phyloP scores from a whole-genome alignment of 164 flowering plant genomes.

The Tetrastigma voinierianum region DNA sequence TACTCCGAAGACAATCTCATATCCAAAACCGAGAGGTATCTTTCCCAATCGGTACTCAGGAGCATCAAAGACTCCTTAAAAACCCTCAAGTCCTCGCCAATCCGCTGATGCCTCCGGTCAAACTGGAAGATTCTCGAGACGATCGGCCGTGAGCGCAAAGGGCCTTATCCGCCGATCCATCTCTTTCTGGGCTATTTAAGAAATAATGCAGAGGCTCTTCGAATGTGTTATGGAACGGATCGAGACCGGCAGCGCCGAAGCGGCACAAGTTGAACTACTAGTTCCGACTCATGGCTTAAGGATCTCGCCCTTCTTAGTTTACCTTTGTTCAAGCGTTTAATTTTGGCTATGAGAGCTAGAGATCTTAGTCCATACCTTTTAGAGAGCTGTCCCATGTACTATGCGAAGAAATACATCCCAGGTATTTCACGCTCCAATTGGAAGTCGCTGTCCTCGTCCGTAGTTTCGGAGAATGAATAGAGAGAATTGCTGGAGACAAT shows the following conservation, averaged over 20 bases:
- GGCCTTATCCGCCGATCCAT: constrained; percentile 58
- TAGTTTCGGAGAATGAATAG: constrained; percentile 61
- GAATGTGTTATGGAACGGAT: constrained; percentile 46
- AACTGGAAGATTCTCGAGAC: constrained; percentile 47
- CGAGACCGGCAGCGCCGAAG: constrained; percentile 30
- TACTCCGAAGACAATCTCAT: no score
- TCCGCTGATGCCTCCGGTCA: constrained; percentile 49
- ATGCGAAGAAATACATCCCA: no score
- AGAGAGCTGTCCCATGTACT: constrained; percentile 59
- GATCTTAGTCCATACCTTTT: constrained; percentile 51
- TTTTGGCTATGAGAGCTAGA: constrained; percentile 47
- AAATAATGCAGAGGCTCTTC: constrained; percentile 29
- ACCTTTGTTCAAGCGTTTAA: constrained; percentile 51
- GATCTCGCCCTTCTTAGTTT: constrained; percentile 49
- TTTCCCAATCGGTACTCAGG: constrained; percentile 50
- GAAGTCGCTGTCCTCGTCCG: constrained; percentile 35
- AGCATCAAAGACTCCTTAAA: constrained; percentile 45
- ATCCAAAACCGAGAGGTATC: constrained; percentile 60
- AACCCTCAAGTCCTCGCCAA: constrained; percentile 68
- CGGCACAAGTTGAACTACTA: neutral
- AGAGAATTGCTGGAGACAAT: constrained; percentile 64
- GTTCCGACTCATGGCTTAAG: constrained; percentile 51
- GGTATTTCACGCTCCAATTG: constrained; percentile 56
- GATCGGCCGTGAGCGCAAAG: constrained; percentile 51
- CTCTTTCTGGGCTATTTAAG: constrained; percentile 77